These are phyloP conservation scores for Podaxis pistillaris DNA, from an alignment of 768 basidiomycete genomes.

Conservation along the genomic window DNA sequence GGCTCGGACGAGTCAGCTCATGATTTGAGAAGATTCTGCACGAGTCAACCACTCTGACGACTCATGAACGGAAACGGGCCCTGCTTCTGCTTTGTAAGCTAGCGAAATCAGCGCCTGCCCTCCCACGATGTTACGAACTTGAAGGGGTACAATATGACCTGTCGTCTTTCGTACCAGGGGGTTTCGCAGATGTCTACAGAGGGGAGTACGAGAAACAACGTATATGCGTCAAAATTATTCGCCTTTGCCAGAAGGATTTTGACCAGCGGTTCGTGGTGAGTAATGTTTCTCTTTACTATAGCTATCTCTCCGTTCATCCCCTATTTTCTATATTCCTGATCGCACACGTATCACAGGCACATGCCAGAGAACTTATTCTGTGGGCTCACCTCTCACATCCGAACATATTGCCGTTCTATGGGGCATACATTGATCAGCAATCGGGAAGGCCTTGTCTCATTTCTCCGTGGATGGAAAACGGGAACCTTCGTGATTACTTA, in stretches of 20 bases:
- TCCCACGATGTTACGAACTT: not conserved
- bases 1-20: too few relatives aligned
- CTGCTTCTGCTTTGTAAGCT: not conserved
- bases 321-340: not conserved
- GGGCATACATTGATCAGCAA: not conserved
- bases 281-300: too few relatives aligned
- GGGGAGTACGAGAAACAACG: too few relatives aligned
- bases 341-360: not conserved
- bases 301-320: too few relatives aligned
- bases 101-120: not conserved
- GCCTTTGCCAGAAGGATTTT: too few relatives aligned
- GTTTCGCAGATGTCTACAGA: too few relatives aligned
- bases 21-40: too few relatives aligned
- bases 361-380: not conserved
- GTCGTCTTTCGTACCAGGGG: too few relatives aligned
- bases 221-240: too few relatives aligned
- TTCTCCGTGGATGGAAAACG: not conserved
- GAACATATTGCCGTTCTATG: not conserved
- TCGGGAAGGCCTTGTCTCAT: not conserved
- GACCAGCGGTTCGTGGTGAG: too few relatives aligned
- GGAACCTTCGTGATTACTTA: too few relatives aligned
- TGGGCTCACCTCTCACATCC: not conserved
- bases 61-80: not conserved
- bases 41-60: too few relatives aligned
- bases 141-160: not conserved